phyloP scores from a whole-genome alignment of 2,329 filamentous ascomycete genomes.

The Scedosporium aurantiacum region DNA sequence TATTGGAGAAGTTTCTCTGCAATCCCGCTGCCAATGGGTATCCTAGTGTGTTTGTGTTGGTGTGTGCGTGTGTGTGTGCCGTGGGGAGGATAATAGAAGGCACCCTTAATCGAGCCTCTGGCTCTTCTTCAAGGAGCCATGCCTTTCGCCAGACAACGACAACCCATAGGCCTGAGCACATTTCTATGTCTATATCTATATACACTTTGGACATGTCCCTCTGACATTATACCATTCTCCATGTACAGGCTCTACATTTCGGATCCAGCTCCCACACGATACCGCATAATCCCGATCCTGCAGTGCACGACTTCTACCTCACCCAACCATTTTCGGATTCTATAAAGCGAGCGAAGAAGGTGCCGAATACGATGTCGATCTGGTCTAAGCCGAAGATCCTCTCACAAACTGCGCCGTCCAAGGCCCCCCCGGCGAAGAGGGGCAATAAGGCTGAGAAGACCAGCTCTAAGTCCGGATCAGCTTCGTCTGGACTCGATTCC shows the following conservation, averaged over 20 bases:
- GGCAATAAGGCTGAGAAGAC: constrained; percentile 15
- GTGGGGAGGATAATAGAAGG: too few species aligned
- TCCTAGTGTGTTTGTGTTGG: too few species aligned
- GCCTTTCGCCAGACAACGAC: not conserved
- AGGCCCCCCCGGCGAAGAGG: constrained; percentile 1
- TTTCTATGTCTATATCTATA: not conserved
- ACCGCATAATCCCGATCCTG: constrained; percentile 29
- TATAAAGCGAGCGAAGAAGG: constrained; percentile 31
- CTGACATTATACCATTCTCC: not conserved
- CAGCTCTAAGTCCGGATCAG: constrained; percentile 20
- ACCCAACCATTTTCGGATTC: constrained; percentile 36
- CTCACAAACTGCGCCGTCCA: not conserved
- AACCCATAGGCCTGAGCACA: not conserved
- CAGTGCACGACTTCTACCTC: constrained; percentile 45
- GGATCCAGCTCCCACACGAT: constrained; percentile 39
- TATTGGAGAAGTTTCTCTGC: not conserved
- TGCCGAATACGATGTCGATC: constrained; percentile 41
- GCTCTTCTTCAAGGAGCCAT: too few species aligned
- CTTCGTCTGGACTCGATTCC: constrained; percentile 32
- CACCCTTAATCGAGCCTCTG: too few species aligned
- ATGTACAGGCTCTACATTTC: constrained; percentile 39
- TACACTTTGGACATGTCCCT: not conserved
- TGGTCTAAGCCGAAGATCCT: constrained; percentile 21
- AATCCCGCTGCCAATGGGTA: too few species aligned
- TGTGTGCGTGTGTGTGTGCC: too few species aligned